phyloP scores from a whole-genome alignment of 306 rosid genomes.

The Castanea crenata region DNA sequence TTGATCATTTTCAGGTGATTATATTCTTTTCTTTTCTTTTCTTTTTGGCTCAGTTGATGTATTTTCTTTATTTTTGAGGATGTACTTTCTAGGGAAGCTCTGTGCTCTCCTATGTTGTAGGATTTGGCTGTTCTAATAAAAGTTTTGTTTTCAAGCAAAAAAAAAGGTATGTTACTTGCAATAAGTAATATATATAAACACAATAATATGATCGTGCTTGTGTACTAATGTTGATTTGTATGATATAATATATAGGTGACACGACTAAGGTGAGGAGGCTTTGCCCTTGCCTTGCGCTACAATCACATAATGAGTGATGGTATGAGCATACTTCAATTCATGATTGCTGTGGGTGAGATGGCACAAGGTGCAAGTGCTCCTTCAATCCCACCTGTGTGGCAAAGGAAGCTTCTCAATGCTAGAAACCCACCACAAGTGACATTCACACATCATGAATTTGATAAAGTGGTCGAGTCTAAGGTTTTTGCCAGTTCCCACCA shows the following conservation, averaged over 20 bases:
- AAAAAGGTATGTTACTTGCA: too few species aligned
- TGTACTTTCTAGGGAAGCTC: too few species aligned
- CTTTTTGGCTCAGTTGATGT: too few species aligned
- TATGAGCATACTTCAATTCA: not conserved
- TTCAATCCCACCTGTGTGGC: constrained; percentile 6
- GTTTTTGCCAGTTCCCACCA: not conserved
- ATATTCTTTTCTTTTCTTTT: too few species aligned
- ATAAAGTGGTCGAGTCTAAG: not conserved
- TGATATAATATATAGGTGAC: constrained; percentile 19
- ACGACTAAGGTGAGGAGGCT: constrained; percentile 29
- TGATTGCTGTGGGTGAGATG: constrained; percentile 25
- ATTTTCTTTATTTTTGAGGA: too few species aligned
- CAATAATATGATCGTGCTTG: too few species aligned
- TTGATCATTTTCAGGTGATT: too few species aligned
- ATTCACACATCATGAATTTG: constrained; percentile 21
- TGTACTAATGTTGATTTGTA: not conserved
- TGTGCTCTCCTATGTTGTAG: too few species aligned
- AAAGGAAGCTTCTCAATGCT: constrained; percentile 27
- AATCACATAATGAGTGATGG: constrained; percentile 38
- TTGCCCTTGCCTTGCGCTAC: constrained; percentile 26
- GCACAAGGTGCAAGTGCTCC: constrained; percentile 15
- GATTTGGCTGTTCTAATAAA: too few species aligned
- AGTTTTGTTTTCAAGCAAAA: not conserved
- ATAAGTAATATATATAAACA: too few species aligned
- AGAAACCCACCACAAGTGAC: constrained; percentile 27